Base-by-base conservation (phyloP, 2,329 filamentous ascomycete species). In the Paecilomyces niveus region DNA sequence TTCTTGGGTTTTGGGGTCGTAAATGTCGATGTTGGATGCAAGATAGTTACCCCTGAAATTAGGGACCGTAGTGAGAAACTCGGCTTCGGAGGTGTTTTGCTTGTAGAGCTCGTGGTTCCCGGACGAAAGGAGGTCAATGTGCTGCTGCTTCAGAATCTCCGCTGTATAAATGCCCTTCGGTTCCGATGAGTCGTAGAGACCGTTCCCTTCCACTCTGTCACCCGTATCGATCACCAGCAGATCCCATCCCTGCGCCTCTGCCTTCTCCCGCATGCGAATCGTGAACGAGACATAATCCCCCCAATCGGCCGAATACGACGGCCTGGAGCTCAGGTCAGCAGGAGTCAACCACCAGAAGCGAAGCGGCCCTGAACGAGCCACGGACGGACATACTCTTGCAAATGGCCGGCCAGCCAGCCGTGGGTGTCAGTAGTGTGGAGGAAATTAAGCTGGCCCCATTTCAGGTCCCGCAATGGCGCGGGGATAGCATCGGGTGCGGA, bases 51-150 rank as follows among this genome's bases (percentile, higher is more conserved):
- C 84, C 57, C 84, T 84, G 75, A 91, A 97, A 69, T 91, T 89
- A 1, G 90, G 90, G 0, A 96, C 89, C 0, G 91, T 96, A 57
- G 84, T 83, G 57, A 85, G 80, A 70, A 89, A 89, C 71, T 97
- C 94, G 60, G 86, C 83, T 56, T 89, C 84, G 21, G 91, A 89
- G 0, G 92, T 89, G 61, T 87, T 87, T 58, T 83, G 78, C 66
- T 91, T 85, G 79, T 99, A 99, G 11, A 99, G 83, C 77, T 99
- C 94, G 76, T 99, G 94, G 68, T 99, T 99, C 54, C 94, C 94
- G 0, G 88, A 88, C 65, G 87, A 93, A 54, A 97, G 82, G 26
- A 96, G 77, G 70, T 97, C 93, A 64, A 97, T 86, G 51, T 86
- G 76, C 70, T 96, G 91, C 69, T 95, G 81, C 61, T 86, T 87